Base-by-base conservation (phyloP, 352 stramenopile species). In the Thalassiosira exigua region DNA sequence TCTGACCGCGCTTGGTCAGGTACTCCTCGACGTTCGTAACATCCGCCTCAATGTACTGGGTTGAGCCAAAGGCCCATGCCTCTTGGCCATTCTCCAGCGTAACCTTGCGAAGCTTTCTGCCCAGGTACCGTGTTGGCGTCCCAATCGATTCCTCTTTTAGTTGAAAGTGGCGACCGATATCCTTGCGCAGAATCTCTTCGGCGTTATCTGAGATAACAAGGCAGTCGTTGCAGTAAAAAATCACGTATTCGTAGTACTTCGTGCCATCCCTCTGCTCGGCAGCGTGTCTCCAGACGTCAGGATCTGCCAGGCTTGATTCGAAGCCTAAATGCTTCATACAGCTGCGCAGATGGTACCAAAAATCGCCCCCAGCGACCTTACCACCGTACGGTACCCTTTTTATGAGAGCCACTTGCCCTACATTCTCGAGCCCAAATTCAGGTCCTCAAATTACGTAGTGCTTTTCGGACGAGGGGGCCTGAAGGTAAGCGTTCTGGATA, bases 401-500 rank as follows among this genome's bases (percentile, higher is more conserved):
- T 50, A 91, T 86, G 0, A 83, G 19, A 3, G 69, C 78, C 11
- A 59, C 5, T 46, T 71, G 75, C 1, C 74, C 81, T 24, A 68
- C 54, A 29, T 88, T 69, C 22, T 83, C 57, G 0, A 67, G 41
- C 52, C 60, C 65, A 74, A 87, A 90, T 39, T n/a, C n/a, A n/a
- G n/a, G n/a, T n/a, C n/a, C n/a, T n/a, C n/a, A n/a, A n/a, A n/a
- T n/a, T n/a, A n/a, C 85, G 22, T 33, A 67, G 11, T 68, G 12
- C 30, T 87, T 87, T 51, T 89, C 75, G 19, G 39, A 39, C 26
- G 29, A 72, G 44, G 51, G 51, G 11, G 82, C 82, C 53, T 83
- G 86, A 1, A 90, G 24, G 33, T 89, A 90, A 4, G 80, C 80
- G 66, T 88, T 88, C 26, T 60, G 42, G 26, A 89, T 82, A 32